phyloP scores from a whole-genome alignment of 345 rosid species.

The Carallia brachiata region DNA sequence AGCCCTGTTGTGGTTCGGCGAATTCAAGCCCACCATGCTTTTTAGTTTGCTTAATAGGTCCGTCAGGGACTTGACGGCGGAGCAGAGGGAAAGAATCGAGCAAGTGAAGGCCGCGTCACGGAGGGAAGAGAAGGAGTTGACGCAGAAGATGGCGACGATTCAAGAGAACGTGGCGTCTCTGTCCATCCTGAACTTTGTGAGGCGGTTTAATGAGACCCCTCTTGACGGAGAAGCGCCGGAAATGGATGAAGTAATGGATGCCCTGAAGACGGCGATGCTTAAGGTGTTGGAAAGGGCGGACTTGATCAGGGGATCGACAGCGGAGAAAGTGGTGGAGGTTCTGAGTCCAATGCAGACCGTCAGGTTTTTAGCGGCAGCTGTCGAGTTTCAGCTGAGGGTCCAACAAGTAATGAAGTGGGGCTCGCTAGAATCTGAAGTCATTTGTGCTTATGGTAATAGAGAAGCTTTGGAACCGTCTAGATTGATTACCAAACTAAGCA shows the following conservation, averaged over 20 bases:
- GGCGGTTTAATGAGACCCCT: slow-evolving; percentile 12
- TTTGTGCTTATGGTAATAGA: too few species aligned
- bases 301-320: slow-evolving; percentile 21
- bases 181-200: slow-evolving; percentile 14
- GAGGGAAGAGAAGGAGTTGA: slow-evolving; percentile 33
- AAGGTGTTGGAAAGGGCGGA: slow-evolving; percentile 30
- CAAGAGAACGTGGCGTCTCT: slow-evolving; percentile 43
- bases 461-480: too few species aligned
- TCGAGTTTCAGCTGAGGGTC: slow-evolving; percentile 27
- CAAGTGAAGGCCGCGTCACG: slow-evolving; percentile 22
- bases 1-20: slow-evolving; percentile 37
- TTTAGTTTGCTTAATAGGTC: slow-evolving; percentile 25
- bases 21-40: slow-evolving; percentile 35
- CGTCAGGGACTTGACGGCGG: slow-evolving; percentile 20
- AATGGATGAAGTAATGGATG: slow-evolving; percentile 25
- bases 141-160: slow-evolving; percentile 34
- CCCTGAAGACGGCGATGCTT: slow-evolving; percentile 21
- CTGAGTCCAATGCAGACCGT: slow-evolving; percentile 31
- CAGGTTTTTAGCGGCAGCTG: slow-evolving; percentile 29
- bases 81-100: slow-evolving; percentile 28
- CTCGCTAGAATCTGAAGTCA: too few species aligned
- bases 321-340: slow-evolving; percentile 21
- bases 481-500: too few species aligned
- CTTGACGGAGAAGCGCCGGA: slow-evolving; percentile 17
- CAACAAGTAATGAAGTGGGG: slow-evolving; percentile 18